phyloP scores from a whole-genome alignment of 2,329 filamentous ascomycete genomes.

The Botryotinia calthae region DNA sequence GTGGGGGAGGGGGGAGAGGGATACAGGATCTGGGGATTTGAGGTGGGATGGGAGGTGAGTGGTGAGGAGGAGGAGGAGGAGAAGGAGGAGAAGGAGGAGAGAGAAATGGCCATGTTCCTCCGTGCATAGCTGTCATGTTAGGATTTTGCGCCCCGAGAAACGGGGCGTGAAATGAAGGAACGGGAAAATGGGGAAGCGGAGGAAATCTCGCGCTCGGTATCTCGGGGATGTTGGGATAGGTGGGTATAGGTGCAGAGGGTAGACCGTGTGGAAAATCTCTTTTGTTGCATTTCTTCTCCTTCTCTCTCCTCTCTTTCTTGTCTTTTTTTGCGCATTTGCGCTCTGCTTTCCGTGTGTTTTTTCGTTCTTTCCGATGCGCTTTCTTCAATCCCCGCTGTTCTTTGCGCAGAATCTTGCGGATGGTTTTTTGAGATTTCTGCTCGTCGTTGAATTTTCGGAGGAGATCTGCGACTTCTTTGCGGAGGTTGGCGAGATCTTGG shows the following conservation, averaged over 20 bases:
- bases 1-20: neutral
- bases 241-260: neutral
- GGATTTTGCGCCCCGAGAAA: neutral
- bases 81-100: neutral
- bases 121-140: neutral
- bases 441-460: slow-evolving; percentile 45
- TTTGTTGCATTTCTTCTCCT: slow-evolving; percentile 29
- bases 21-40: slow-evolving; percentile 13
- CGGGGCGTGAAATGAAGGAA: neutral
- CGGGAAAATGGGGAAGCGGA: neutral
- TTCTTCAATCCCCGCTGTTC: slow-evolving; percentile 22
- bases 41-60: neutral
- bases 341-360: slow-evolving; percentile 1
- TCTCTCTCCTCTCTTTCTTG: slow-evolving; percentile 30
- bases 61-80: neutral
- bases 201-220: neutral
- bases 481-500: slow-evolving; percentile 42
- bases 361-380: slow-evolving; percentile 4
- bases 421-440: slow-evolving; percentile 40
- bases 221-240: neutral
- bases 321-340: slow-evolving; percentile 29
- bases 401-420: slow-evolving; percentile 24
- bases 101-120: neutral
- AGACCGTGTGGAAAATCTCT: neutral
- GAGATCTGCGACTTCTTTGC: slow-evolving; percentile 47